Percentiles rank a stretch among this genome's conserved stretches.
phyloP scores from a whole-genome alignment of 345 rosid species.

The Erodium maritimum region DNA sequence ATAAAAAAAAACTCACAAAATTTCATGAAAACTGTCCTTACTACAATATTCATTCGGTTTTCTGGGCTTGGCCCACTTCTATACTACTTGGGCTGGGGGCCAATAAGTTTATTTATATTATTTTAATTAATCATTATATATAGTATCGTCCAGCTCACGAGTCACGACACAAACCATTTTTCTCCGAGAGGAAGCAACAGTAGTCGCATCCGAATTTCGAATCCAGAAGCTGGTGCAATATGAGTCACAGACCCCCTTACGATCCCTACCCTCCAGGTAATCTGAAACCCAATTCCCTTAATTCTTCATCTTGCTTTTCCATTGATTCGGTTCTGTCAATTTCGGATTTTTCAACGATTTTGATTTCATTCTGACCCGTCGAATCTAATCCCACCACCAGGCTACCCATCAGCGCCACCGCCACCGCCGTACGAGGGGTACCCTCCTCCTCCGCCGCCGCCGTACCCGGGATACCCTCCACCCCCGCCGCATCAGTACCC shows the following conservation, averaged over 20 bases:
- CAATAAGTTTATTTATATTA: too few relatives aligned
- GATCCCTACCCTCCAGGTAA: slow-evolving; percentile 48
- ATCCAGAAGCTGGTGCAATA: background rate
- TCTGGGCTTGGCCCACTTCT: too few relatives aligned
- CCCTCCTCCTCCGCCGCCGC: slow-evolving; percentile 26
- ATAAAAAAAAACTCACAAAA: too few relatives aligned
- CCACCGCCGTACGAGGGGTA: slow-evolving; percentile 43
- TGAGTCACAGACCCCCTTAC: slow-evolving; percentile 19
- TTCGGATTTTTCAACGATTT: background rate
- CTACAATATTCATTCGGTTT: too few relatives aligned
- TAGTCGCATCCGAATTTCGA: background rate
- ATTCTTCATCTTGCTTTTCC: background rate
- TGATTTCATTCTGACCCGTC: too few relatives aligned
- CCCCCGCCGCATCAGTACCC: slow-evolving; percentile 12
- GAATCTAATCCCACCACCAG: slow-evolving; percentile 19
- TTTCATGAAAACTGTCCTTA: too few relatives aligned
- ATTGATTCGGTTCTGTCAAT: background rate
- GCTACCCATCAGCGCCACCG: slow-evolving; percentile 45
- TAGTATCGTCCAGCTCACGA: slow-evolving; percentile 8
- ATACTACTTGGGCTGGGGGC: too few relatives aligned
- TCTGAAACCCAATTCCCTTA: background rate
- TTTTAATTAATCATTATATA: too few relatives aligned
- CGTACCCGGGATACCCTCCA: slow-evolving; percentile 21
- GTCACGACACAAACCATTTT: slow-evolving; percentile 17
- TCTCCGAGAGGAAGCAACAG: slow-evolving; percentile 23